phyloP scores from a whole-genome alignment of 495 filamentous ascomycete species.

The Trichocladium antarcticum region DNA sequence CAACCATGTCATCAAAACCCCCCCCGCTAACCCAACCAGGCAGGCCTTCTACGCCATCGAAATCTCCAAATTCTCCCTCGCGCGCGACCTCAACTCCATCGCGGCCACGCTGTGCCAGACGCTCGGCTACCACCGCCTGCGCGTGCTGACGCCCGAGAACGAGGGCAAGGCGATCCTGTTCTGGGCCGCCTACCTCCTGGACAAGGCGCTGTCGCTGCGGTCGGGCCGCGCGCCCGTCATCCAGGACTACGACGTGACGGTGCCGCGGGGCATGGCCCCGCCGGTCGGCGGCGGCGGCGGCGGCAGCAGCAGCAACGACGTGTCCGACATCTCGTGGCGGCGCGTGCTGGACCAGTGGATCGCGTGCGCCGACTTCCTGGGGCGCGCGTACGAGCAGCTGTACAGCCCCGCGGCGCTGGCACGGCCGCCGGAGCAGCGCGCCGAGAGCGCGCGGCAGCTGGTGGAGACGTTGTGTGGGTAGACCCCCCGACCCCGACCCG shows the following conservation, averaged over 20 bases:
- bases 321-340: constrained; percentile 24
- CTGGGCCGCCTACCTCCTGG: constrained; percentile 52
- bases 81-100: constrained; percentile 48
- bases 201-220: constrained; percentile 52
- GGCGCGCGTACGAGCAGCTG: constrained; percentile 46
- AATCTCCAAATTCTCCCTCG: constrained; percentile 50
- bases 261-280: constrained; percentile 23
- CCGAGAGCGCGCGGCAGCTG: constrained; percentile 26
- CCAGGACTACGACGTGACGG: constrained; percentile 54
- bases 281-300: constrained; percentile 22
- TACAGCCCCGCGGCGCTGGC: constrained; percentile 51
- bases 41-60: constrained; percentile 47
- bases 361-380: constrained; percentile 44
- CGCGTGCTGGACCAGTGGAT: constrained; percentile 40
- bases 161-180: constrained; percentile 41
- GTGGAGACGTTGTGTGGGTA: constrained; percentile 14
- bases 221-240: constrained; percentile 50
- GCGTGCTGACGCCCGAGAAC: constrained; percentile 22
- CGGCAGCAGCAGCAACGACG: constrained; percentile 16
- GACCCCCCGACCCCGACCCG: too few species aligned
- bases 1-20: background rate
- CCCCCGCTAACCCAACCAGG: background rate
- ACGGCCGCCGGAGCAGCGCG: constrained; percentile 36
- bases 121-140: constrained; percentile 50
- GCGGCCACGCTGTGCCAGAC: constrained; percentile 51